phyloP scores from a whole-genome alignment of 805 yeast genomes.

The Ogataea pignaliae region DNA sequence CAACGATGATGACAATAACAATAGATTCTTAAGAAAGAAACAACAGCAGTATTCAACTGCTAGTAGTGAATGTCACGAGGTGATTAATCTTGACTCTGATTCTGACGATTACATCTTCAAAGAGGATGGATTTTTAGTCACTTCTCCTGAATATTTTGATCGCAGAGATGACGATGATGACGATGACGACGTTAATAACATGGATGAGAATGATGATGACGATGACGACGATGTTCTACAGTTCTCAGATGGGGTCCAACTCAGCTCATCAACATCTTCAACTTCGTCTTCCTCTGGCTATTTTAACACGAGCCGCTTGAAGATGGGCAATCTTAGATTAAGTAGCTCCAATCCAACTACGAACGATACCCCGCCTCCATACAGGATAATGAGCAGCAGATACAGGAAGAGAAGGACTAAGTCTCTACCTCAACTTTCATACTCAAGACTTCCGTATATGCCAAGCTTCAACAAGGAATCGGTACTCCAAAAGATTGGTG shows the following conservation, averaged over 20 bases:
- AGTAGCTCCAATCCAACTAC: conserved; percentile 6
- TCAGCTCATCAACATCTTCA: conserved; percentile 8
- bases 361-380: conserved; percentile 4
- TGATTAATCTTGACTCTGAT: conserved; percentile 38
- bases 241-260: conserved; percentile 4
- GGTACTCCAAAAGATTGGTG: conserved; percentile 37
- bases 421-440: conserved; percentile 50
- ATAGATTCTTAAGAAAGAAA: conserved; percentile 24
- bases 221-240: conserved; percentile 6
- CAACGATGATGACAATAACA: neutral
- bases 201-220: conserved; percentile 3
- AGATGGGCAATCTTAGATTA: conserved; percentile 15
- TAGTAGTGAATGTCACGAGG: conserved; percentile 18
- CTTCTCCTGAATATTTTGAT: conserved; percentile 9
- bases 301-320: conserved; percentile 12
- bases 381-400: conserved; percentile 1
- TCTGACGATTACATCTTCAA: conserved; percentile 33
- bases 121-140: conserved; percentile 8
- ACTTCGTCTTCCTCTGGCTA: conserved; percentile 15
- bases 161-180: conserved; percentile 9
- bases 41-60: conserved; percentile 15
- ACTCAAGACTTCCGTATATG: conserved; percentile 39
- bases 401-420: conserved; percentile 41
- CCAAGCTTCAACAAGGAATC: conserved; percentile 30
- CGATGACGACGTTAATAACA: conserved; percentile 10